phyloP scores from a whole-genome alignment of 495 filamentous ascomycete genomes.

The Aspergillus heteromorphus region DNA sequence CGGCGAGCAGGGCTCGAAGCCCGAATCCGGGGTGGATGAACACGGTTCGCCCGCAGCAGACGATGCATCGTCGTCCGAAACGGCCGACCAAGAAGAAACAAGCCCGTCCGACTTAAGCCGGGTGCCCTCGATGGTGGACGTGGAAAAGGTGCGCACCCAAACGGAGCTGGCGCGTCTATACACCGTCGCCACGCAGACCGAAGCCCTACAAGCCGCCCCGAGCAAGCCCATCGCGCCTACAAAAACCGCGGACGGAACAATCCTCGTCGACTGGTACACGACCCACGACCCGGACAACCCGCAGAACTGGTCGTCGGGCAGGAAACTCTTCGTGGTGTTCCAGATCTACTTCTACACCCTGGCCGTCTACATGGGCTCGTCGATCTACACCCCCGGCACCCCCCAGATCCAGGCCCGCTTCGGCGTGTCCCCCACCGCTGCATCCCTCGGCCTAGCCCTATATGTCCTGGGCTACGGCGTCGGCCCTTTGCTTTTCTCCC shows the following conservation, averaged over 20 bases:
- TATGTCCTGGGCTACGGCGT: constrained; percentile 45
- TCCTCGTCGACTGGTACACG: constrained; percentile 33
- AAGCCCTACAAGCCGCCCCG: not conserved
- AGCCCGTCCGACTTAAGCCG: not conserved
- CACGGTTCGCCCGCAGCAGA: not conserved
- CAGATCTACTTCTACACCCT: constrained; percentile 15
- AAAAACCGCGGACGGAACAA: constrained; percentile 3
- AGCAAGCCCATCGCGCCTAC: not conserved
- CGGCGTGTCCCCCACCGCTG: constrained; percentile 23
- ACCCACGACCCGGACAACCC: constrained; percentile 35
- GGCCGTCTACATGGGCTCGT: constrained; percentile 16
- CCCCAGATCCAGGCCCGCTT: constrained; percentile 25
- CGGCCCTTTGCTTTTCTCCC: constrained; percentile 40
- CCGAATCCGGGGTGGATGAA: not conserved
- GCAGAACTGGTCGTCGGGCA: constrained; percentile 31
- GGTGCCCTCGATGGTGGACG: not conserved
- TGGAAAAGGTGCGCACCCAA: constrained; percentile 1
- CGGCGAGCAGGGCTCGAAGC: not conserved
- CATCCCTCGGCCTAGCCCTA: constrained; percentile 39
- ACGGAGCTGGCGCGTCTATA: not conserved
- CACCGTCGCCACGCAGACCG: not conserved
- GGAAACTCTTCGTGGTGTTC: constrained; percentile 23
- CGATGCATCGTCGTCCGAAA: not conserved
- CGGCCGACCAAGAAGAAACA: not conserved
- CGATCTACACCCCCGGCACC: constrained; percentile 7